These are phyloP conservation scores for Gossypium schwendimanii DNA, from an alignment of 441 rosid genomes.

Conservation along the genomic window DNA sequence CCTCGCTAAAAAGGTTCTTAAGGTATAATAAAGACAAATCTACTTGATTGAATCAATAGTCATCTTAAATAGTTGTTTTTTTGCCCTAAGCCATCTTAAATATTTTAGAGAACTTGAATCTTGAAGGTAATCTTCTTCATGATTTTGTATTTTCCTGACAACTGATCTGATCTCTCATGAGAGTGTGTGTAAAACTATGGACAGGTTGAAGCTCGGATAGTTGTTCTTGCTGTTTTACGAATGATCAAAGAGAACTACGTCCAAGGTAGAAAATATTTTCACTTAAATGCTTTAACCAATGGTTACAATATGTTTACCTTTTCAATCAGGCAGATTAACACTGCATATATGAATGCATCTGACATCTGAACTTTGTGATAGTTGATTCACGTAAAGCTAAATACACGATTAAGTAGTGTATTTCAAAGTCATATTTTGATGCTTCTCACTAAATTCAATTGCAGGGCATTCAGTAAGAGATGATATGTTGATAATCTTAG, in stretches of 20 bases:
- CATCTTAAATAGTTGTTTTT: background rate
- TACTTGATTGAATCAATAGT: background rate
- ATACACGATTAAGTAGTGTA: background rate
- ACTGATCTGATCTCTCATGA: background rate
- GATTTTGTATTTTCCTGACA: background rate
- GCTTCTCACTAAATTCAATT: conserved; percentile 15
- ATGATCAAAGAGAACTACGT: conserved; percentile 80
- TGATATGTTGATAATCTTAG: conserved; percentile 65
- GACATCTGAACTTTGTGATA: background rate
- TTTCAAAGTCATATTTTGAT: background rate
- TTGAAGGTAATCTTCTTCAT: background rate
- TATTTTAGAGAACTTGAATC: background rate
- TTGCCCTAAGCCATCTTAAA: background rate
- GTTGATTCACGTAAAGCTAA: background rate
- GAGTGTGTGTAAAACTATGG: conserved; percentile 17
- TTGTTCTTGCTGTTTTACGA: conserved; percentile 75
- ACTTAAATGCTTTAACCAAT: background rate
- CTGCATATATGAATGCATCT: background rate
- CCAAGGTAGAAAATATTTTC: conserved; percentile 36
- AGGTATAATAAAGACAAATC: background rate
- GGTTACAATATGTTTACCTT: background rate
- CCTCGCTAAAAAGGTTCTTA: background rate
- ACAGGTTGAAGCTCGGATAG: conserved; percentile 89
- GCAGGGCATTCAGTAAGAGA: conserved; percentile 67
- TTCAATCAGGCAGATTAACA: background rate